Evolutionary conservation across 805 yeast species (phyloP), one percentile per base, ranked within the genome.

Genomic region (Vanderwaltozyma tropicalis): DNA sequence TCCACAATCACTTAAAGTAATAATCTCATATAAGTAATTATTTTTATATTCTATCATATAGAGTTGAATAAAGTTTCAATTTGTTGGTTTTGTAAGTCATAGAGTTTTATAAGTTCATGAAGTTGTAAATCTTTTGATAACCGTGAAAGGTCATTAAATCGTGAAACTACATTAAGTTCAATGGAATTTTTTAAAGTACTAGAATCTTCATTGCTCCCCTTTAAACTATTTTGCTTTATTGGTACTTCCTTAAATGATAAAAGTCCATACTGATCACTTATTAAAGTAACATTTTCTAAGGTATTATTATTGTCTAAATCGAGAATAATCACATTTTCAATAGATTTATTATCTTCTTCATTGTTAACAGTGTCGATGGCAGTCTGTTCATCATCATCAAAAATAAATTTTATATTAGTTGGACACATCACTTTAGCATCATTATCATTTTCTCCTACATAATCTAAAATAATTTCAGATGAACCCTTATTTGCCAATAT

Each of bases 1-100:
- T 72, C 72, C 47, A 65, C 74, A 43, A 59, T 73, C 52, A 69
- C 50, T 14, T 46, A 40, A 30, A 12, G 8, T 7, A 13, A 22
- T 18, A 18, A 17, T n/a, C 12, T 14, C 3, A 29, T 10, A 31
- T 20, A 19, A 18, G 10, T 7, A 16, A 22, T 18, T 16, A 19
- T 15, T 3, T 26, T 17, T 20, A 37, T 6, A 17, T 30, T 8
- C 13, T 6, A 15, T 33, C 17, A 13, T 17, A 33, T 26, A 19
- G 28, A 14, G 19, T 28, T 22, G n/a, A 26, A 18, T 20, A 35
- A 24, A 9, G 33, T 43, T 34, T 47, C 47, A 29, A 55, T 33
- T 34, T 56, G 61, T 22, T 48, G 48, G 43, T 53, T 56, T 31
- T 54, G 59, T 16, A 44, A 42, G 15, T 39, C 46, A 39, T 53